Evolutionary conservation across 495 filamentous ascomycete species (phyloP).

Genomic region (Penicillium canariense): DNA sequence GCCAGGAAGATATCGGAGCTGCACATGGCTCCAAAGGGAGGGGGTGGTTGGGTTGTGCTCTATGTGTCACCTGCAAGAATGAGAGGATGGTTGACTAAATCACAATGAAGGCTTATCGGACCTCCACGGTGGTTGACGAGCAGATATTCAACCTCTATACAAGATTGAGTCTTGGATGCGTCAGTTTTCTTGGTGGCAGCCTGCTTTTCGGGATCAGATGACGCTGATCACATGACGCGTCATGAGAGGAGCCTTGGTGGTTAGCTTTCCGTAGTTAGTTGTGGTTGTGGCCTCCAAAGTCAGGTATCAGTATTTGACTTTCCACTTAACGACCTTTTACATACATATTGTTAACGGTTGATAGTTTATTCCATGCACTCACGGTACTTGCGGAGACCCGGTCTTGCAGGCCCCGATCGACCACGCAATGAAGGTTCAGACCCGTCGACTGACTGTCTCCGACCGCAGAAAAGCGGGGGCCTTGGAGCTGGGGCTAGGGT

Average conservation of each 20-base stretch:
- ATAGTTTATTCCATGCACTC: no score
- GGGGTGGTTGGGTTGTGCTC: conserved; percentile 10
- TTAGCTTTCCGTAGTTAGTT: no score
- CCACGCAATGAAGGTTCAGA: neutral
- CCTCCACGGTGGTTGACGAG: neutral
- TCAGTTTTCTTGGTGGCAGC: conserved; percentile 12
- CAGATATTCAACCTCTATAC: neutral
- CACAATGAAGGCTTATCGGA: conserved; percentile 4
- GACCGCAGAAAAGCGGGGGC: neutral
- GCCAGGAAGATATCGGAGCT: conserved; percentile 89
- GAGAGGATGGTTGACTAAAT: neutral
- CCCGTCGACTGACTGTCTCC: neutral
- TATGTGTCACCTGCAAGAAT: conserved; percentile 15
- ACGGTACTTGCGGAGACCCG: neutral
- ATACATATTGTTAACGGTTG: no score
- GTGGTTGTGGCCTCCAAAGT: neutral
- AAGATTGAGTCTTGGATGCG: neutral
- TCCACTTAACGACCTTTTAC: neutral
- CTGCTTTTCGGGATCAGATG: conserved; percentile 23
- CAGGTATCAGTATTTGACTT: neutral
- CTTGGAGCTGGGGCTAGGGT: neutral
- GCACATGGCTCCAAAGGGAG: conserved; percentile 44
- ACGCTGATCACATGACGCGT: conserved; percentile 22
- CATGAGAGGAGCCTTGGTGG: neutral
- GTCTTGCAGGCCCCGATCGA: neutral